phyloP scores from a whole-genome alignment of 2,329 filamentous ascomycete species.

The Phialophora verrucosa region DNA sequence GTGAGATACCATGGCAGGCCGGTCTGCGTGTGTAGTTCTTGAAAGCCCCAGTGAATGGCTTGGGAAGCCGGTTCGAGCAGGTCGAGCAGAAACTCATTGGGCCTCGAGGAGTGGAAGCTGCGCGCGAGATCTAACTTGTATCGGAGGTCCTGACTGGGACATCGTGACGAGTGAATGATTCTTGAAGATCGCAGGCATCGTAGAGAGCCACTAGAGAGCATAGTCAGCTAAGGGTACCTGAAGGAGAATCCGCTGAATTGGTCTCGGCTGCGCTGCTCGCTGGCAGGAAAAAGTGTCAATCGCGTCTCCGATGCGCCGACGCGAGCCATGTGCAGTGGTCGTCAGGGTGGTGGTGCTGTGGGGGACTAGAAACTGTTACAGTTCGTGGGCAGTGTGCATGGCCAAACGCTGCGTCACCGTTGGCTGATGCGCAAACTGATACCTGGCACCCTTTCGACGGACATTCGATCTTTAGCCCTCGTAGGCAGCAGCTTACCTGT shows the following conservation, averaged over 20 bases:
- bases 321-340: background rate
- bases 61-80: conserved; percentile 19
- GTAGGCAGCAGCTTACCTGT: background rate
- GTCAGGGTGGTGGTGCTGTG: background rate
- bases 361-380: background rate
- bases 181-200: conserved; percentile 6
- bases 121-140: conserved; percentile 3
- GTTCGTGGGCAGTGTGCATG: conserved; percentile 10
- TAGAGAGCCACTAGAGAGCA: conserved; percentile 12
- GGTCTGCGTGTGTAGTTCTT: conserved; percentile 55
- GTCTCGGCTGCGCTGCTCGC: conserved; percentile 2
- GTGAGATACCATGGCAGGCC: conserved; percentile 61
- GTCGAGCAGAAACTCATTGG: conserved; percentile 40
- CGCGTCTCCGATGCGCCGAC: background rate
- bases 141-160: background rate
- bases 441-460: background rate
- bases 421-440: conserved; percentile 18
- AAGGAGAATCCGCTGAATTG: conserved; percentile 5
- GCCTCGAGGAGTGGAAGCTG: conserved; percentile 57
- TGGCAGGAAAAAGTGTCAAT: conserved; percentile 1
- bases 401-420: conserved; percentile 27
- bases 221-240: background rate
- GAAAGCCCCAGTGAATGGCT: conserved; percentile 27
- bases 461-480: background rate
- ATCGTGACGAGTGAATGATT: background rate